Base-by-base conservation (phyloP, 2,329 filamentous ascomycete species). In the Phialophora tarda region DNA sequence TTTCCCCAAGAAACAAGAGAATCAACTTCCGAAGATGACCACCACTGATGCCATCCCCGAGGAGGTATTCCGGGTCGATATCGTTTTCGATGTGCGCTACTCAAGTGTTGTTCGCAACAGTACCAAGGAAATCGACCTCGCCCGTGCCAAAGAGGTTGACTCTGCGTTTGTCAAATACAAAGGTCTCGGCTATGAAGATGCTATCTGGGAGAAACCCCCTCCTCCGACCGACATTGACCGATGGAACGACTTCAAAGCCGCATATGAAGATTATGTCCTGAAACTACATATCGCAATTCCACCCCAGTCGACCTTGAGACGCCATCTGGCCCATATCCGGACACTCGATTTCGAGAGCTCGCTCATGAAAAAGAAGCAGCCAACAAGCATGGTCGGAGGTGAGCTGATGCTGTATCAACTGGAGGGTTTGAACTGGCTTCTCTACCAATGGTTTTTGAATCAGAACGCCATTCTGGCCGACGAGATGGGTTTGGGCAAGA, bases 401-500 rank as follows among this genome's bases (percentile, higher is more conserved):
- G 87, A 93, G 70, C 82, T 98, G 65, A 98, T 98, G 93, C 86
- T 88, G 38, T 98, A 99, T 74, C 95, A 99, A 76, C 80, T 96
- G 53, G 91, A 97, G 66, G 95, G 95, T 23, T 82, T 97, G 59
- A 97, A 98, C 74, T 99, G 95, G 93, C 85, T 99, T 2, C 89
- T 97, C 66, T 93, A 91, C 76, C 95, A 95, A 75, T 98, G 92
- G 83, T 91, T 93, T 73, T 83, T 86, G 59, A 84, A 89, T 71
- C 89, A 91, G 74, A 98, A 95, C 74, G 91, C 93, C 30, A 94
- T 98, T 65, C 85, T 98, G 6, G 95, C 95, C 0, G 95, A 99
- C 75, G 95, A 99, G 76, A 99, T 99, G 95, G 95, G 95, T 48
- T 86, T 99, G 1, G 95, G 95, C 34, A 99, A 99, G 81, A 99